Evolutionary conservation across 2,329 filamentous ascomycete species (phyloP).

Genomic region (Stemphylium beticola): DNA sequence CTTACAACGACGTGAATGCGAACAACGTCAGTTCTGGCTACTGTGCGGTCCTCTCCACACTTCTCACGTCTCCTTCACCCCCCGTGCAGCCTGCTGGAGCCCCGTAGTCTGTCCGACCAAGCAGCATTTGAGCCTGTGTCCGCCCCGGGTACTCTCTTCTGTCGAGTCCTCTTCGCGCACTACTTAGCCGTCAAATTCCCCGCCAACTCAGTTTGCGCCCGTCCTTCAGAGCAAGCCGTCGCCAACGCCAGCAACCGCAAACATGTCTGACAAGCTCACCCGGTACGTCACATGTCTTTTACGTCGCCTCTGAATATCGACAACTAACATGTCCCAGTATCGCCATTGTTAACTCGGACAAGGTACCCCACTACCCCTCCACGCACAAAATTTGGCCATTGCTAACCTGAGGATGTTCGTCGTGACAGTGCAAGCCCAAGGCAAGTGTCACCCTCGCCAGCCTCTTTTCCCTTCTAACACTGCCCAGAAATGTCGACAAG

Average conservation of each 20-base stretch:
- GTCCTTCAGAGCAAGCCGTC: constrained; percentile 6
- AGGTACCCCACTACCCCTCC: constrained; percentile 67
- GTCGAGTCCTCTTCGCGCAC: constrained; percentile 19
- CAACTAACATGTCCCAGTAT: constrained; percentile 64
- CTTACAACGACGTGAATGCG: constrained; percentile 24
- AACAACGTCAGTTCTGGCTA: constrained; percentile 26
- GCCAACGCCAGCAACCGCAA: constrained; percentile 25
- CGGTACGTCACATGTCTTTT: constrained; percentile 66
- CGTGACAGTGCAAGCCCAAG: constrained; percentile 81
- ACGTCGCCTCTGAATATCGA: background rate
- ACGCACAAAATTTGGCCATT: constrained; percentile 37
- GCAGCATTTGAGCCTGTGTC: constrained; percentile 4
- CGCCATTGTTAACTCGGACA: constrained; percentile 98
- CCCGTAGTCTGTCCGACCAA: background rate
- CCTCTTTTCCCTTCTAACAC: constrained; percentile 30
- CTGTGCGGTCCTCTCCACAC: constrained; percentile 12
- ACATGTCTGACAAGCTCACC: constrained; percentile 92
- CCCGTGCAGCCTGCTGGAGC: constrained; percentile 1
- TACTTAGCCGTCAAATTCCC: constrained; percentile 27
- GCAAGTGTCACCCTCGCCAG: constrained; percentile 53
- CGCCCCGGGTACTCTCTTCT: background rate
- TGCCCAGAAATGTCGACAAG: constrained; percentile 92
- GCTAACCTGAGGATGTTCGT: constrained; percentile 52
- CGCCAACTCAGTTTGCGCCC: constrained; percentile 21
- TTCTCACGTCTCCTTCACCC: constrained; percentile 6